phyloP scores from a whole-genome alignment of 768 basidiomycete species.

The Amylocystis lapponica region DNA sequence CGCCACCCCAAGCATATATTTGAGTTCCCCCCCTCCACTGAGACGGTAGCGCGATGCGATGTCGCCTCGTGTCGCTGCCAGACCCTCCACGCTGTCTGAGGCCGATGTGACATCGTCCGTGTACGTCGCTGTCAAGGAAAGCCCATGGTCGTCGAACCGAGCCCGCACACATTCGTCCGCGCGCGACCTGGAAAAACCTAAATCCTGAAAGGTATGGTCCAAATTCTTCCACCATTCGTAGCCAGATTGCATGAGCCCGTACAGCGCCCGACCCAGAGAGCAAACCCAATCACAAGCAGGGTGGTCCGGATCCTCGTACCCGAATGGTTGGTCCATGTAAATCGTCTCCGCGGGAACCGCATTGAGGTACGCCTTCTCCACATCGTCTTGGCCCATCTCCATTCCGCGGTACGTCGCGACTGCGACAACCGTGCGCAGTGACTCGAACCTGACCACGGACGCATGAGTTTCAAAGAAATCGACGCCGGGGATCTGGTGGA shows the following conservation, averaged over 20 bases:
- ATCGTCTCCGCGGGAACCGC: conserved; percentile 10
- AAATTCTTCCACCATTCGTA: conserved; percentile 8
- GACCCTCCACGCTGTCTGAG: neutral
- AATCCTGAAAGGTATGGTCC: neutral
- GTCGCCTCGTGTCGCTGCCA: neutral
- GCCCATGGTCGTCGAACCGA: neutral
- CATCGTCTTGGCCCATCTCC: conserved; percentile 28
- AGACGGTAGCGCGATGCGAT: neutral
- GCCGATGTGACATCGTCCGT: neutral
- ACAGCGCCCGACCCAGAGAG: neutral
- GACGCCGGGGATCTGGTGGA: conserved; percentile 20
- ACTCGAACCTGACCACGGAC: conserved; percentile 18
- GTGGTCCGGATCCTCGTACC: neutral
- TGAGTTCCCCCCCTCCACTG: neutral
- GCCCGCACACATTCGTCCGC: neutral
- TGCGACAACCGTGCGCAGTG: conserved; percentile 24
- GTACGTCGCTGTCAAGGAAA: conserved; percentile 1
- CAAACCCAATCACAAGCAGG: conserved; percentile 7
- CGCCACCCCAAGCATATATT: neutral
- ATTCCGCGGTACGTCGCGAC: conserved; percentile 19
- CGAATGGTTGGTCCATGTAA: conserved; percentile 14
- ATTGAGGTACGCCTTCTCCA: conserved; percentile 28
- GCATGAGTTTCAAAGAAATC: conserved; percentile 17
- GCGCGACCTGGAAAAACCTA: neutral
- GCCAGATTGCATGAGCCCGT: too few relatives aligned